Evolutionary conservation across 139 green algal species (phyloP), one percentile per base, ranked within the genome.

Genomic region (Chlorella sp.): DNA sequence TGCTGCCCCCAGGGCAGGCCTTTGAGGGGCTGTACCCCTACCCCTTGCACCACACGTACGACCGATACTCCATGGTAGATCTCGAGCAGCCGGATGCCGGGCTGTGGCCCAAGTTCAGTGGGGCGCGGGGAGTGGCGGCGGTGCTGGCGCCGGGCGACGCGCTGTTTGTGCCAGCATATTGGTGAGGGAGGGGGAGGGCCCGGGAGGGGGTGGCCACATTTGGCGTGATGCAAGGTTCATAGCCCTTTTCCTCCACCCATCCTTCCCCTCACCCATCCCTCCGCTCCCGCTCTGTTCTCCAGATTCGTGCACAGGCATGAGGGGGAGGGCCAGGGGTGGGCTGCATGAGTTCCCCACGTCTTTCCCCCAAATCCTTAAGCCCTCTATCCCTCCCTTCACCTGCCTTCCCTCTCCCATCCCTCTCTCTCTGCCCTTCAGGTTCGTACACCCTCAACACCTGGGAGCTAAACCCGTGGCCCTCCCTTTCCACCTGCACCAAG

Each of bases 41-140:
- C 90, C 96, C 96, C n/a, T 68, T 94, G 24, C 85, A 93, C 34
- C 96, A 98, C 91, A 88, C 95, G 15, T 98, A 98, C 87, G 96
- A 98, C 87, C 30, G 89, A 32, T 96, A 96, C 87, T 94, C 92
- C 71, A 96, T 96, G 91, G 91, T 96, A 30, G 92, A 97, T 78
- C 88, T 96, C 28, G 95, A 97, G 78, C 68, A 92, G 28, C 91
- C 91, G 3, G 89, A 96, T 34, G 60, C 93, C 9, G 78, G 85
- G 22, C 83, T 92, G 53, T 96, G 92, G 91, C 95, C 95, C 39
- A 80, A 77, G 32, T 87, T 93, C 15, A 42, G 69, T 21, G 39
- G 81, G 9, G 90, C 95, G 82, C 66, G 80, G 11, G 95, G 94
- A 24, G 18, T 61, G 69, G 86, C 77, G 19, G 90, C 60, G 3